phyloP scores from a whole-genome alignment of 2,329 filamentous ascomycete genomes.

The Hymenoscyphus albidus region DNA sequence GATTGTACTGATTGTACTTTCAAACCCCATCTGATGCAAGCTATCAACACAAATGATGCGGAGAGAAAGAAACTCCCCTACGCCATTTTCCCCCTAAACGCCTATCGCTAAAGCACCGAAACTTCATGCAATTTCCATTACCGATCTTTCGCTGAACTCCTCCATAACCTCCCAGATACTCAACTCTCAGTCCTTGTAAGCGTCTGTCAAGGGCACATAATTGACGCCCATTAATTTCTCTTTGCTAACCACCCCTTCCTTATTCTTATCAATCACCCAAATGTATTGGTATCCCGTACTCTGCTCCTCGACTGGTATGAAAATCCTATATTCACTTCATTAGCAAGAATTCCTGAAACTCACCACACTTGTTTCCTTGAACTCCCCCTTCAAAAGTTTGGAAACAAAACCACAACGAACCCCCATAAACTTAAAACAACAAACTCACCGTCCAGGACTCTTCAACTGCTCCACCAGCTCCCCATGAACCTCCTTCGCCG shows the following conservation, averaged over 20 bases:
- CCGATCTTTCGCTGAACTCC: not conserved
- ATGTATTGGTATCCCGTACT: slow-evolving; percentile 53
- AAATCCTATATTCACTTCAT: slow-evolving; percentile 49
- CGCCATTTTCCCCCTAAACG: not conserved
- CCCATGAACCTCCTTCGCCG: slow-evolving; percentile 68
- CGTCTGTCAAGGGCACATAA: slow-evolving; percentile 75
- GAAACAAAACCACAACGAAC: not conserved
- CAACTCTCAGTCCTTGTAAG: slow-evolving; percentile 40
- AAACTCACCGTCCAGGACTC: slow-evolving; percentile 60
- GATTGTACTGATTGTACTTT: not conserved
- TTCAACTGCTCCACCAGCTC: slow-evolving; percentile 73
- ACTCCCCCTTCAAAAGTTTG: not conserved
- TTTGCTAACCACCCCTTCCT: slow-evolving; percentile 55
- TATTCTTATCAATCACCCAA: slow-evolving; percentile 71
- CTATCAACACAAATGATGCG: not conserved
- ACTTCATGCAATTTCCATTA: not conserved
- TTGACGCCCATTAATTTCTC: slow-evolving; percentile 65
- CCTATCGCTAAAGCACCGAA: not conserved
- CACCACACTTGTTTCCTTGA: too few species aligned
- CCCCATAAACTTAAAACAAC: not conserved
- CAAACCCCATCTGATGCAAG: not conserved
- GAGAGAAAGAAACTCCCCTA: not conserved
- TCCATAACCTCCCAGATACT: not conserved
- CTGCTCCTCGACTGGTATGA: slow-evolving; percentile 68
- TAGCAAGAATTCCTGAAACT: not conserved